These are phyloP conservation scores for Sphagnurus paluster DNA, from an alignment of 1,284 basidiomycete species.

Conservation along the genomic window DNA sequence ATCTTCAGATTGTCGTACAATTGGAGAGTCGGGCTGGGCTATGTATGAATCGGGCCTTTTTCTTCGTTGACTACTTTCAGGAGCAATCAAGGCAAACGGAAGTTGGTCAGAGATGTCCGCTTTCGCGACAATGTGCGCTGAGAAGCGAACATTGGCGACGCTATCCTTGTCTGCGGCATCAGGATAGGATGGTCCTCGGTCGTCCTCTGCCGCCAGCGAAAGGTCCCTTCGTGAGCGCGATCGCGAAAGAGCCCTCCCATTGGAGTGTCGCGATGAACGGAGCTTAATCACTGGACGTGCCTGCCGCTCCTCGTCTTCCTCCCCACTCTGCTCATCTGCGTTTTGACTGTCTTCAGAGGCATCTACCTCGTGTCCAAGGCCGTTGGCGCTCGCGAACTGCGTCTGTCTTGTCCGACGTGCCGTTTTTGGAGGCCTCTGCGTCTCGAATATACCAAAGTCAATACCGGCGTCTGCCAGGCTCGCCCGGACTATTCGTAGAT, in stretches of 20 bases:
- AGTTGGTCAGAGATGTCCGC: slow-evolving; percentile 54
- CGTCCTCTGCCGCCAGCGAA: slow-evolving; percentile 52
- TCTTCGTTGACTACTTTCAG: slow-evolving; percentile 50
- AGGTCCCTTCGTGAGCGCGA: slow-evolving; percentile 71
- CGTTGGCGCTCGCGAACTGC: slow-evolving; percentile 27
- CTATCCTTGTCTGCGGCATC: slow-evolving; percentile 62
- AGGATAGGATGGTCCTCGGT: slow-evolving; percentile 50
- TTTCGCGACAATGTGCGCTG: slow-evolving; percentile 62
- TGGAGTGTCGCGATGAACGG: slow-evolving; percentile 46
- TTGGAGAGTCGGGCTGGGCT: slow-evolving; percentile 29
- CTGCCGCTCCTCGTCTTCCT: slow-evolving; percentile 49
- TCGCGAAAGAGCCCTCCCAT: slow-evolving; percentile 49
- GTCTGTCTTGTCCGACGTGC: slow-evolving; percentile 33
- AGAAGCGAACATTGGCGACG: slow-evolving; percentile 74
- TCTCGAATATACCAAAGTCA: slow-evolving; percentile 72
- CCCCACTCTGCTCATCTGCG: slow-evolving; percentile 32
- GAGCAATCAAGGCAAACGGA: slow-evolving; percentile 78
- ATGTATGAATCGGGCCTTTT: slow-evolving; percentile 32
- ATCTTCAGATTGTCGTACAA: slow-evolving; percentile 46
- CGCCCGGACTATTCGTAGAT: slow-evolving; percentile 44
- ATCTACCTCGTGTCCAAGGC: slow-evolving; percentile 23
- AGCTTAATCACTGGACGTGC: slow-evolving; percentile 76
- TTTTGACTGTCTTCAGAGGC: slow-evolving; percentile 23
- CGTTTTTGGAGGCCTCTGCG: slow-evolving; percentile 24
- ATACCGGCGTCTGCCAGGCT: slow-evolving; percentile 65